Evolutionary conservation across 2,329 filamentous ascomycete species (phyloP).

Genomic region (Laburnicola sp.): DNA sequence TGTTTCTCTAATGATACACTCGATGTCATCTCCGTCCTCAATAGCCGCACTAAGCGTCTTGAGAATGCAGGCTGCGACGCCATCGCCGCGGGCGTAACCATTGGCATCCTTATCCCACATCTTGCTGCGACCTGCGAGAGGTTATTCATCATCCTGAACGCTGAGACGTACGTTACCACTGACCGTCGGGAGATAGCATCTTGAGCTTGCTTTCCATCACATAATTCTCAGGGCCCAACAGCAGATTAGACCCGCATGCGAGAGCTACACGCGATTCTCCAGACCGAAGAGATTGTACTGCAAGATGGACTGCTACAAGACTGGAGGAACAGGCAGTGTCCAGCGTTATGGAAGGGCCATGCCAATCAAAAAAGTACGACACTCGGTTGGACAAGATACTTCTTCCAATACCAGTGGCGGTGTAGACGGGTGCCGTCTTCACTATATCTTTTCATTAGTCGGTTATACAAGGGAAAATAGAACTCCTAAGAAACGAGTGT

Average conservation of each 20-base stretch:
- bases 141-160: no score
- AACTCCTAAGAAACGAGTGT: no score
- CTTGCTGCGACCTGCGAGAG: constrained; percentile 15
- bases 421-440: no score
- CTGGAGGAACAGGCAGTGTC: constrained; percentile 44
- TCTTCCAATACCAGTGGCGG: no score
- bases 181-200: constrained; percentile 10
- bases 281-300: constrained; percentile 11
- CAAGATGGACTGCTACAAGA: constrained; percentile 31
- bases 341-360: constrained; percentile 41
- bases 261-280: constrained; percentile 16
- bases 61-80: constrained; percentile 54
- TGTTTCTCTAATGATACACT: constrained; percentile 44
- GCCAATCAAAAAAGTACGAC: constrained; percentile 41
- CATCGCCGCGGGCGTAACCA: constrained; percentile 25
- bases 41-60: constrained; percentile 61
- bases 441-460: no score
- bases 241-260: constrained; percentile 20
- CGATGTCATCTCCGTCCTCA: constrained; percentile 56
- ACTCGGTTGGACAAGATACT: constrained; percentile 41
- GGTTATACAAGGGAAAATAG: no score
- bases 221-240: constrained; percentile 16
- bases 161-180: no score
- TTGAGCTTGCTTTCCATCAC: neutral
- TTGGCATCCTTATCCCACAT: constrained; percentile 19